Base-by-base conservation (phyloP, 2,329 filamentous ascomycete species). In the Talaromyces sp. region DNA sequence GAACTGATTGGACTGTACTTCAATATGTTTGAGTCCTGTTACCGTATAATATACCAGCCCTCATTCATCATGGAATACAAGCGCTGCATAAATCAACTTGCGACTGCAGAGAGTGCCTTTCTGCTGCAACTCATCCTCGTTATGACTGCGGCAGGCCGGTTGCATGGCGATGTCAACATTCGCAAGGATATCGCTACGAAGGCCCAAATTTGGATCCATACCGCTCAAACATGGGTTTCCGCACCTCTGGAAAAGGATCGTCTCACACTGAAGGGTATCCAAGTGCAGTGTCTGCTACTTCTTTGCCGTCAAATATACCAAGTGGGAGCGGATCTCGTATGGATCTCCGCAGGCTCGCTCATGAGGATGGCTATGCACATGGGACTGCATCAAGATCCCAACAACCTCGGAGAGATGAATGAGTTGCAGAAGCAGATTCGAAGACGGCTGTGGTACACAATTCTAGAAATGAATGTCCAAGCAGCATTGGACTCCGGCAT, bases 51-150 rank as follows among this genome's bases (percentile, higher is more conserved):
- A 4, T 80, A 87, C 64, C 64, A 81, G 1, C 83, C 83, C 0
- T 78, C 78, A 0, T 86, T 87, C 60, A 72, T 70, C 40, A 70
- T 69, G 3, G 80, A 84, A 21, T 86, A 85, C 60, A 78, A 82
- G 25, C 71, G 74, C 4, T 57, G 0, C 61, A 82, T 1, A 86
- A 82, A 82, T 33, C 13, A 33, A 19, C 50, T 10, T 2, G 51
- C 35, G 33, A 58, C 68, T 1, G 65, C 71, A 0, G 73, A 78
- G 37, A 69, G 67, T 1, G 70, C 69, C 0, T 84, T 85, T 53
- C 52, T 84, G 1, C 73, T 84, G 11, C 82, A 82, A 46, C 62
- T 86, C 2, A 84, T 85, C 62, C 70, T 87, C 0, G 76, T 85
- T 0, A 67, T 86, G 3, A 81, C 84, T 0, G 78, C 86, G 17